These are phyloP conservation scores for Pisolithus orientalis DNA, from an alignment of 768 basidiomycete species.

Conservation along the genomic window DNA sequence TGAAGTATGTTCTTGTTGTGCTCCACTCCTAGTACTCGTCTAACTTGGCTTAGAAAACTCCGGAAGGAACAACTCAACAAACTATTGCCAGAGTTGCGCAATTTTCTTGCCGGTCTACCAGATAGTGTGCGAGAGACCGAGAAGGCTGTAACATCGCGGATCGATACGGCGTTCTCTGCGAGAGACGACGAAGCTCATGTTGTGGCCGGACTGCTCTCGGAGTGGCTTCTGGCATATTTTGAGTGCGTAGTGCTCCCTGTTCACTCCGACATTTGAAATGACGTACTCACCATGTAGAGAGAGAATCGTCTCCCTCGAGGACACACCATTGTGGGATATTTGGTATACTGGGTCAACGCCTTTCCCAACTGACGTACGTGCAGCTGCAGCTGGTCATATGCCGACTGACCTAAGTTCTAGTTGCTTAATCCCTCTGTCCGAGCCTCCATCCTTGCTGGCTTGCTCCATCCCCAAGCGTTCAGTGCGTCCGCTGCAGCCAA, in stretches of 20 bases:
- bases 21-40: background rate
- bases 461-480: conserved; percentile 55
- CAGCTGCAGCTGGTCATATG: background rate
- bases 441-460: conserved; percentile 52
- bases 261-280: background rate
- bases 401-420: conserved; percentile 27
- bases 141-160: conserved; percentile 22
- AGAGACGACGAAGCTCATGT: conserved; percentile 6
- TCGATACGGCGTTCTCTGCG: conserved; percentile 15
- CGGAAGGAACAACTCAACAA: conserved; percentile 24
- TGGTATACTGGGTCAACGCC: conserved; percentile 66
- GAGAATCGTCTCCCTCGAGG: conserved; percentile 42
- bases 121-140: conserved; percentile 29
- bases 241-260: conserved; percentile 30
- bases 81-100: conserved; percentile 37
- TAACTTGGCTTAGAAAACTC: conserved; percentile 37
- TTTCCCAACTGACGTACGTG: conserved; percentile 60
- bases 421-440: conserved; percentile 66
- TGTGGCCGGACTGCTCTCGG: conserved; percentile 29
- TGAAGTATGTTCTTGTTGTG: conserved; percentile 35
- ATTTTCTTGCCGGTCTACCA: conserved; percentile 32
- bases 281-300: conserved; percentile 27
- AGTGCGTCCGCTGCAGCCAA: background rate
- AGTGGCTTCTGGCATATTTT: conserved; percentile 48
- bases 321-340: conserved; percentile 53